A percentile compares a stretch with the other conserved stretches of the same genome.
These are phyloP conservation scores for Coprinellus aureogranulatus DNA, from an alignment of 768 basidiomycete species.

Conservation along the genomic window DNA sequence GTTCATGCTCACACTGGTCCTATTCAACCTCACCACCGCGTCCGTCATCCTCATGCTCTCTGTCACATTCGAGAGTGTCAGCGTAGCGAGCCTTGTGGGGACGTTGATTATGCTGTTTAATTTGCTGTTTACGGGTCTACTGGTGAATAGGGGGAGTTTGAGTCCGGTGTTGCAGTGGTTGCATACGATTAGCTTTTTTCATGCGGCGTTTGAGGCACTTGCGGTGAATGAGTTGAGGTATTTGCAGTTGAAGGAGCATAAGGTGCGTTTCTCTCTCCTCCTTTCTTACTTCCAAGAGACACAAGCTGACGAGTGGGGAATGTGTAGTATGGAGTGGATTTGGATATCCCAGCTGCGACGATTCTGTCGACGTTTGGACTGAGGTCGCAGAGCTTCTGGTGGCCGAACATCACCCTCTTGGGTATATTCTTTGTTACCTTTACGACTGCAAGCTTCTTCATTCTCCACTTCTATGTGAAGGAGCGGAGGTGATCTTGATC, in stretches of 20 bases:
- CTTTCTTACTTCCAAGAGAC: not conserved
- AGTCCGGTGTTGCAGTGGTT: constrained; percentile 74
- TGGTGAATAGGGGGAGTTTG: constrained; percentile 91
- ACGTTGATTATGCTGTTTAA: constrained; percentile 98
- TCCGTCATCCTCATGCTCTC: constrained; percentile 89
- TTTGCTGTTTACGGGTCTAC: constrained; percentile 94
- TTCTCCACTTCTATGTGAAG: constrained; percentile 85
- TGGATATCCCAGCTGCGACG: constrained; percentile 94
- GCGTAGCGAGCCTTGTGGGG: constrained; percentile 91
- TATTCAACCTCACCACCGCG: constrained; percentile 96
- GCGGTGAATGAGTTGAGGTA: constrained; percentile 98
- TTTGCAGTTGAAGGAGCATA: constrained; percentile 86
- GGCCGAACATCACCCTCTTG: constrained; percentile 88
- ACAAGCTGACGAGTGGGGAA: not conserved
- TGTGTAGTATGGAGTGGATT: constrained; percentile 95
- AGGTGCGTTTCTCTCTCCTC: constrained; percentile 48
- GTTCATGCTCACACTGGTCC: constrained; percentile 91
- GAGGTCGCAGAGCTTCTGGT: constrained; percentile 92
- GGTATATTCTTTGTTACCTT: constrained; percentile 84
- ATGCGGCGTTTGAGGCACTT: constrained; percentile 95
- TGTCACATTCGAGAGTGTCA: constrained; percentile 81
- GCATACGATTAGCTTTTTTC: constrained; percentile 94
- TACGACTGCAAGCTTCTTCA: constrained; percentile 72
- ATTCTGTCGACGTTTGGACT: constrained; percentile 95
- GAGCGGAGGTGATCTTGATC: constrained; percentile 51